phyloP scores from a whole-genome alignment of 2,329 filamentous ascomycete genomes.

The Alternaria arbusti region DNA sequence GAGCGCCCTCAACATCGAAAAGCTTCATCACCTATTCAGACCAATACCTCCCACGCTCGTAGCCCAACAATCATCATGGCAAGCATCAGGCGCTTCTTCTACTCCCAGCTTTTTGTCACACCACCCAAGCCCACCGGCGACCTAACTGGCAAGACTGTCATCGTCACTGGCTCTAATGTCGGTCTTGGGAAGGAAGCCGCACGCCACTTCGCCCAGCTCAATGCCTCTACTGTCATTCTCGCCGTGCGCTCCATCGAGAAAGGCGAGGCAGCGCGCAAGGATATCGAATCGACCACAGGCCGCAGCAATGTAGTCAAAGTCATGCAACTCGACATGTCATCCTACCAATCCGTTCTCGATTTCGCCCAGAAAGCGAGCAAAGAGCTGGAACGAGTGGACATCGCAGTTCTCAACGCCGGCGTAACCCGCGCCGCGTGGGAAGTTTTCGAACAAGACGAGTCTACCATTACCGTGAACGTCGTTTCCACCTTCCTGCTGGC shows the following conservation, averaged over 20 bases:
- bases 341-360: constrained; percentile 46
- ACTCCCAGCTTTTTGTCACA: constrained; percentile 50
- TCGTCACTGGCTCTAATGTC: constrained; percentile 58
- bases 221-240: constrained; percentile 53
- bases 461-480: constrained; percentile 49
- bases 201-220: constrained; percentile 50
- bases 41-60: background rate
- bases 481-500: constrained; percentile 49
- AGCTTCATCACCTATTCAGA: background rate
- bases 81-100: constrained; percentile 38
- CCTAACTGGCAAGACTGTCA: constrained; percentile 48
- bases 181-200: constrained; percentile 57
- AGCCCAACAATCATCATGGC: background rate
- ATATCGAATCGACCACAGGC: constrained; percentile 47
- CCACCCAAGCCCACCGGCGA: constrained; percentile 37
- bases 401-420: constrained; percentile 50
- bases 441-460: constrained; percentile 38
- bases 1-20: background rate
- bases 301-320: constrained; percentile 49
- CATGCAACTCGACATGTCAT: constrained; percentile 54
- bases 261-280: constrained; percentile 52
- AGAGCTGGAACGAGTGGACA: constrained; percentile 43
- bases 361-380: constrained; percentile 38
- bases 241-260: constrained; percentile 53
- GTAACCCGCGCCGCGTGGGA: constrained; percentile 35